Base-by-base conservation (phyloP, 371 early-diverging fungal genomes). In the Blastocladiella emersonii region DNA sequence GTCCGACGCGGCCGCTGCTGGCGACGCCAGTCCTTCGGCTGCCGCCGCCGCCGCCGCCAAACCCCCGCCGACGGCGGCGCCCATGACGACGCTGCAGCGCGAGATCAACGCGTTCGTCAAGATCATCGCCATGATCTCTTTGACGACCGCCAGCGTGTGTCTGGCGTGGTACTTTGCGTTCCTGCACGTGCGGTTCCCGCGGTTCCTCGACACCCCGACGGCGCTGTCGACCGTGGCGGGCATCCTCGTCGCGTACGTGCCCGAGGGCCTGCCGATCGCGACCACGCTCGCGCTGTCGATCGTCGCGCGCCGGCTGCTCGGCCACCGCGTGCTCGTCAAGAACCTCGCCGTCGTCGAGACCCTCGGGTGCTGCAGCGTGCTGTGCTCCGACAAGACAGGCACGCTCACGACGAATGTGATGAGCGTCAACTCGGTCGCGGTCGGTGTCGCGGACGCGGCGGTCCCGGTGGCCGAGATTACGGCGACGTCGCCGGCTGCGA, bases 1-100 rank as follows among this genome's bases (percentile, higher is more conserved):
- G 85, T 49, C 78, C 88, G 48, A 91, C 92, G 72, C 89, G 89
- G n/a, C n/a, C n/a, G n/a, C n/a, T n/a, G n/a, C n/a, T 89, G 57
- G 75, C 82, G 15, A 67, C n/a, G n/a, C n/a, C n/a, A n/a, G n/a
- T n/a, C n/a, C n/a, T n/a, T n/a, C n/a, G n/a, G n/a, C n/a, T n/a
- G n/a, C n/a, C n/a, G n/a, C n/a, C n/a, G n/a, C n/a, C n/a, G n/a
- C n/a, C n/a, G n/a, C n/a, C n/a, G n/a, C 72, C 21, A 64, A 70
- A 23, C 71, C 72, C 34, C 67, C 68, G 57, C 68, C 65, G 49
- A 51, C 56, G 43, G n/a, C 55, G 17, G 70, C 72, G 41, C 76
- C n/a, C n/a, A n/a, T n/a, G 70, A 83, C 87, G 1, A 75, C 81
- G 30, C 70, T 87, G 45, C 87, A 89, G 65, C 64, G 69, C 37